These are phyloP conservation scores for Scheffersomyces quercinus DNA, from an alignment of 1,139 yeast species.

Conservation along the genomic window DNA sequence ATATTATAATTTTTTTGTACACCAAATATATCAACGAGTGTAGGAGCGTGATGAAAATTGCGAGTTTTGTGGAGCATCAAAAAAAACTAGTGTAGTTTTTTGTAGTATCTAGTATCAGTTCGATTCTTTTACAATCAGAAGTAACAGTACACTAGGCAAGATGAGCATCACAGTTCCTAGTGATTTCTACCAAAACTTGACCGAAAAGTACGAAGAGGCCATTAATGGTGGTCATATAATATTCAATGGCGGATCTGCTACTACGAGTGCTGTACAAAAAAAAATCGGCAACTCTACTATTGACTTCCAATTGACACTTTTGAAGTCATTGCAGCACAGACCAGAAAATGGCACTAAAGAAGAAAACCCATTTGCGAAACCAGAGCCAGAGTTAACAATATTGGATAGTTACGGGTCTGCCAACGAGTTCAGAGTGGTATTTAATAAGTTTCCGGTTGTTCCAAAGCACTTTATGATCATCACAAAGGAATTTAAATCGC, in stretches of 20 bases:
- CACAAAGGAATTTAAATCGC: slow-evolving; percentile 72
- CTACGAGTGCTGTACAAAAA: slow-evolving; percentile 19
- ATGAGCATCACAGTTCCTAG: slow-evolving; percentile 27
- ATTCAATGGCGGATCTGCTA: slow-evolving; percentile 34
- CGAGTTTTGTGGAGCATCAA: slow-evolving; percentile 4
- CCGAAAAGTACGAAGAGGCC: slow-evolving; percentile 31
- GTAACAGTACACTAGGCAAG: slow-evolving; percentile 4
- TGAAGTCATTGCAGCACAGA: slow-evolving; percentile 51
- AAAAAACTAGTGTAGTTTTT: slow-evolving; percentile 6
- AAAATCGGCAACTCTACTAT: slow-evolving; percentile 19
- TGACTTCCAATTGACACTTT: slow-evolving; percentile 31
- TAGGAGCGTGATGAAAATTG: slow-evolving; percentile 1
- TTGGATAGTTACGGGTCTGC: slow-evolving; percentile 47
- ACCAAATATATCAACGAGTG: slow-evolving; percentile 5
- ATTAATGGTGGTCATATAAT: slow-evolving; percentile 21
- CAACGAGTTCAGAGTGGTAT: slow-evolving; percentile 60
- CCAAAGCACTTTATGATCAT: slow-evolving; percentile 77
- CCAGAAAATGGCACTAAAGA: slow-evolving; percentile 50
- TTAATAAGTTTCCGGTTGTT: slow-evolving; percentile 85
- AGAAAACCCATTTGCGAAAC: slow-evolving; percentile 74
- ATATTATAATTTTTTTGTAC: slow-evolving; percentile 10
- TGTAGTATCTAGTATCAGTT: slow-evolving; percentile 12
- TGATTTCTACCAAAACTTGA: slow-evolving; percentile 23
- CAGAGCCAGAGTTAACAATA: slow-evolving; percentile 75
- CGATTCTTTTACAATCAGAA: slow-evolving; percentile 2